Evolutionary conservation across 2,329 filamentous ascomycete genomes (phyloP).

Genomic region (Mycocentrospora acerina): DNA sequence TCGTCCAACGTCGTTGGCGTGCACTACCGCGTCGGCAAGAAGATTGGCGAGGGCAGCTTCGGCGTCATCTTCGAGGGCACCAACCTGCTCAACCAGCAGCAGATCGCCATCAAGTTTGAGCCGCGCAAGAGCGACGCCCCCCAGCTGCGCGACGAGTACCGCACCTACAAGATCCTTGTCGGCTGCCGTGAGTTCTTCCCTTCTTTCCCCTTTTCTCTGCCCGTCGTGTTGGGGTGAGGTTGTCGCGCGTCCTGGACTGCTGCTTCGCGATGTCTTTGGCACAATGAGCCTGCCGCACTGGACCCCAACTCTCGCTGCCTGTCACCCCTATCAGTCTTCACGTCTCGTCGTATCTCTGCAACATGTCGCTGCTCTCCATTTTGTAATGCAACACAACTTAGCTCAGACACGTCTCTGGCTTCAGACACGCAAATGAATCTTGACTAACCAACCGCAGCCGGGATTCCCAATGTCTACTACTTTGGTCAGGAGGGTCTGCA

Average conservation of each 20-base stretch:
- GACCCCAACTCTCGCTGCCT: not conserved
- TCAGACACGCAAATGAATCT: too few species aligned
- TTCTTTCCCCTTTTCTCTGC: conserved; percentile 15
- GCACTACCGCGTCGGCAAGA: conserved; percentile 98
- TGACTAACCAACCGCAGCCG: conserved; percentile 62
- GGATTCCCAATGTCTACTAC: conserved; percentile 99
- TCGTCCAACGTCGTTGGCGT: conserved; percentile 98
- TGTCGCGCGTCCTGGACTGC: too few species aligned
- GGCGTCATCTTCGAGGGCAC: conserved; percentile 99
- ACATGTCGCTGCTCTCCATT: too few species aligned
- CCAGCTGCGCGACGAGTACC: conserved; percentile 95
- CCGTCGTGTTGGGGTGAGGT: too few species aligned
- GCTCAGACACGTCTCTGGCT: too few species aligned
- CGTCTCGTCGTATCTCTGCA: too few species aligned
- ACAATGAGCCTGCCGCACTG: not conserved
- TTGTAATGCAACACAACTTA: too few species aligned
- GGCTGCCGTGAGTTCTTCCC: conserved; percentile 81
- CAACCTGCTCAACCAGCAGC: conserved; percentile 97
- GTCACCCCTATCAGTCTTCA: not conserved
- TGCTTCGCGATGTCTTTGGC: conserved; percentile 9
- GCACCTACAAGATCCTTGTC: conserved; percentile 98
- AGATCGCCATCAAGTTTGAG: conserved; percentile 99
- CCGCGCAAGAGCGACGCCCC: conserved; percentile 98
- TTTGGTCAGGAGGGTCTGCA: conserved; percentile 98
- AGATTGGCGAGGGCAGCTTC: conserved; percentile 98